Evolutionary conservation across 2,329 filamentous ascomycete genomes (phyloP), one percentile per base, ranked within the genome.

Genomic region (Elsinoe perseae): DNA sequence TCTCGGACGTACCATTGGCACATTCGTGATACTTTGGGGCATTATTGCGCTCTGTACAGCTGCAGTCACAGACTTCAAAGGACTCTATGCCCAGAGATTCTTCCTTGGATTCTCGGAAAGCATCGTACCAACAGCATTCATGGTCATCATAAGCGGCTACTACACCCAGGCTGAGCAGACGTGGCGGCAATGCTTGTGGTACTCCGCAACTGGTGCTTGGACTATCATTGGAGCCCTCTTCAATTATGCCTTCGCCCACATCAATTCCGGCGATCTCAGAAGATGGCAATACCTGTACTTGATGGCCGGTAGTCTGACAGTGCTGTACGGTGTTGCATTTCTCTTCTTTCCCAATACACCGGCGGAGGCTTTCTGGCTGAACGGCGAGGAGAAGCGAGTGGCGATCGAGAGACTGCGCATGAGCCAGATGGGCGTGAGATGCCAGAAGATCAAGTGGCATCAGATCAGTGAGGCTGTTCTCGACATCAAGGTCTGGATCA

Each of bases 41-140:
- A 68, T 77, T 5, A 75, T 85, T 2, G 88, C 85, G 68, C 83
- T 86, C 73, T 73, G 82, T 14, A 88, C 86, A 0, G 85, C 85
- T 0, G 81, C 80, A 0, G 83, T 88, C 1, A 82, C 79, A 0
- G 77, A 74, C 1, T 81, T 80, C 73, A 74, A 75, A 23, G 86
- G 85, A 0, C 71, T 90, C 0, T 87, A 69, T 27, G 73, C 69
- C 0, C 75, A 80, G 61, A 67, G 78, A 3, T 81, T 82, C 69
- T 76, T 80, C 50, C 70, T 83, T 1, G 81, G 81, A 0, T 71
- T 81, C 4, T 64, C 83, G 1, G 81, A 83, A 62, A 73, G 72
- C 2, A 75, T 78, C 20, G 76, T 83, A 32, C 79, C 76, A 1
- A 81, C 80, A 0, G 77, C 77, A 43, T 81, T 80, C 58, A 80